Evolutionary conservation across 495 filamentous ascomycete species (phyloP).

Genomic region (Penicillium daleae): DNA sequence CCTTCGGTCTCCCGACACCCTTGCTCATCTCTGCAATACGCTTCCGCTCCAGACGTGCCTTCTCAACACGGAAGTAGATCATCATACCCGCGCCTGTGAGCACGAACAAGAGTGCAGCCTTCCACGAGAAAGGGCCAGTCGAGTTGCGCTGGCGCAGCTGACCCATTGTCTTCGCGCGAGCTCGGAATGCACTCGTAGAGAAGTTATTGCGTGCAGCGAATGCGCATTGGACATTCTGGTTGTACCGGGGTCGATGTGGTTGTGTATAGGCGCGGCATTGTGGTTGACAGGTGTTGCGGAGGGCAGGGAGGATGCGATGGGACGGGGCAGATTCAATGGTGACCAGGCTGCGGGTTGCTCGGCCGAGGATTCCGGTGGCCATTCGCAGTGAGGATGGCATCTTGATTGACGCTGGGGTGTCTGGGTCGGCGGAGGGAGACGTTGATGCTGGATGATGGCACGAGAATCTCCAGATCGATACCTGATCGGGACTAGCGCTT

Average conservation of each 20-base stretch:
- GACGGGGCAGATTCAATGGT: slow-evolving; percentile 27
- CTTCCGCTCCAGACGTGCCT: slow-evolving; percentile 82
- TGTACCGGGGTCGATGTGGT: slow-evolving; percentile 32
- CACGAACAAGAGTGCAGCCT: slow-evolving; percentile 85
- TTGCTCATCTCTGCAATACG: slow-evolving; percentile 88
- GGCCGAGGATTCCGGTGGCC: slow-evolving; percentile 32
- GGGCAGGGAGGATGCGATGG: slow-evolving; percentile 24
- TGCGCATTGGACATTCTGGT: slow-evolving; percentile 18
- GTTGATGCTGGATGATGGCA: slow-evolving; percentile 17
- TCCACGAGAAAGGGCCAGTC: slow-evolving; percentile 81
- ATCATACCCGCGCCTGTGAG: slow-evolving; percentile 74
- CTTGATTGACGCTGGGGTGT: slow-evolving; percentile 15
- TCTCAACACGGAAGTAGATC: slow-evolving; percentile 89
- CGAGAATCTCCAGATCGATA: slow-evolving; percentile 34
- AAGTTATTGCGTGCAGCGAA: slow-evolving; percentile 31
- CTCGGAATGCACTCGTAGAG: slow-evolving; percentile 36
- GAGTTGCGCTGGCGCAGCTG: slow-evolving; percentile 47
- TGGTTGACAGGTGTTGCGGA: slow-evolving; percentile 26
- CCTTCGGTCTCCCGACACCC: slow-evolving; percentile 88
- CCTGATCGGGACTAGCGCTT: slow-evolving; percentile 22
- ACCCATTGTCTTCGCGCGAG: slow-evolving; percentile 45
- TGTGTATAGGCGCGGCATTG: slow-evolving; percentile 35
- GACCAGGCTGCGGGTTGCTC: slow-evolving; percentile 28
- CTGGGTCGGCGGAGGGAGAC: slow-evolving; percentile 13
- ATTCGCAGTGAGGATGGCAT: slow-evolving; percentile 42